Evolutionary conservation across 2,329 filamentous ascomycete genomes (phyloP), one percentile per base, ranked within the genome.

Genomic region (Mariannaea elegans): DNA sequence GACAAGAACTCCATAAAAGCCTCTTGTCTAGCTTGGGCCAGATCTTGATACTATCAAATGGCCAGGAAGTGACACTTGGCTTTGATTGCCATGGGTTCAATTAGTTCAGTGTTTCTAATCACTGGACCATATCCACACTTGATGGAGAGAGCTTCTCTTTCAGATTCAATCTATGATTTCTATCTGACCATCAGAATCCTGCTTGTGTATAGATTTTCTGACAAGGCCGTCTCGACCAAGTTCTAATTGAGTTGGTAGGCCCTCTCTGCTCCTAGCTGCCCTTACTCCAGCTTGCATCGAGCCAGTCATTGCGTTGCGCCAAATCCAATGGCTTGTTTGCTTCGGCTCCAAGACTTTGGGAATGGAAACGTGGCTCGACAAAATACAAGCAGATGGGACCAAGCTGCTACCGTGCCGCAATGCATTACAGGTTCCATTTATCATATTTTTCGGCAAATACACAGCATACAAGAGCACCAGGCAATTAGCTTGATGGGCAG

Each of bases 281-380:
- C 49, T 23, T 34, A n/a, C 23, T 38, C 27, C 19, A 18, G 16
- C 14, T 39, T 31, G 42, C 45, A 48, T 52, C 19, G 39, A 42
- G 29, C 38, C 38, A 51, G 23, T 18, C 21, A 14, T 46, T 41
- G 41, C 48, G 42, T 41, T 56, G 34, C 21, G 34, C 24, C 23
- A 18, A 41, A 23, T 27, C 46, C 19, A 53, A 47, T 56, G 55
- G 51, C 44, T 50, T 56, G 23, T 31, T 42, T 50, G 24, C 38
- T 36, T 60, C 44, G 48, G 47, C 51, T 56, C 55, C 59, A 54
- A 53, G 51, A 51, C 53, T 38, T 59, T 56, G 62, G 59, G 29
- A 57, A 51, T 56, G 59, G 44, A 56, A 56, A 62, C 38, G 55
- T 62, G 59, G 47, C 57, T 56, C 57, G 56, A 48, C 27, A 47